Conservation (phyloP, 2,329 filamentous ascomycete species). For the Fusarium sp. region DNA sequence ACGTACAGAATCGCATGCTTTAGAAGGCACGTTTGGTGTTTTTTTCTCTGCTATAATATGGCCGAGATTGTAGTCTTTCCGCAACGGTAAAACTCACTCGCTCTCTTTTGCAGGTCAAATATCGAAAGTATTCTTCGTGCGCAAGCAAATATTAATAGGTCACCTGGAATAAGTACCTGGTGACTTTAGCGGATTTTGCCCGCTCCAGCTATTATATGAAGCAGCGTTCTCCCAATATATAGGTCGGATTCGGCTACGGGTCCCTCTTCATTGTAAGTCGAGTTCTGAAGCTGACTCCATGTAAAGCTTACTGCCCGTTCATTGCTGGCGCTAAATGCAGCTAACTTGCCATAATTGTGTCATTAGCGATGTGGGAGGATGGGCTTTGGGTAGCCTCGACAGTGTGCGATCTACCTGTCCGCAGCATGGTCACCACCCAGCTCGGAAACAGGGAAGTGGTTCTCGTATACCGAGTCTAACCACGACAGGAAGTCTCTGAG, state of each 20-base stretch:
- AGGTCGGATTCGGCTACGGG: neutral
- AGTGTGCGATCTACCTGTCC: neutral
- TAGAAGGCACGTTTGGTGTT: too few relatives aligned
- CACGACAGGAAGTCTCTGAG: too few relatives aligned
- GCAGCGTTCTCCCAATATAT: accelerated
- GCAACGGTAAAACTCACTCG: too few relatives aligned
- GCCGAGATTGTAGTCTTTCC: too few relatives aligned
- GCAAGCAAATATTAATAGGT: too few relatives aligned
- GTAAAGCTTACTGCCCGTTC: neutral
- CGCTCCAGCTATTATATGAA: neutral
- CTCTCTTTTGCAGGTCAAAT: too few relatives aligned
- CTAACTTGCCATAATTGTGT: accelerated
- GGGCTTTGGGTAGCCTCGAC: neutral
- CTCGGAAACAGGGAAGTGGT: neutral
- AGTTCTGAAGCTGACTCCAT: neutral
- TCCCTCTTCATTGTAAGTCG: too few relatives aligned
- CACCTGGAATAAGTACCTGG: too few relatives aligned
- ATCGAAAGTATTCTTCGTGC: too few relatives aligned
- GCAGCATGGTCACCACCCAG: neutral
- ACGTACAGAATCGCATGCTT: too few relatives aligned
- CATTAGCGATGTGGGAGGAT: neutral
- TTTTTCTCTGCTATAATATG: accelerated
- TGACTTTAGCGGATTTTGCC: too few relatives aligned
- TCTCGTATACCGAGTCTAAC: neutral
- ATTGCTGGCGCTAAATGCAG: accelerated